Conservation (phyloP, 2,329 filamentous ascomycete species). For the Chaetoscypha palmicola region DNA sequence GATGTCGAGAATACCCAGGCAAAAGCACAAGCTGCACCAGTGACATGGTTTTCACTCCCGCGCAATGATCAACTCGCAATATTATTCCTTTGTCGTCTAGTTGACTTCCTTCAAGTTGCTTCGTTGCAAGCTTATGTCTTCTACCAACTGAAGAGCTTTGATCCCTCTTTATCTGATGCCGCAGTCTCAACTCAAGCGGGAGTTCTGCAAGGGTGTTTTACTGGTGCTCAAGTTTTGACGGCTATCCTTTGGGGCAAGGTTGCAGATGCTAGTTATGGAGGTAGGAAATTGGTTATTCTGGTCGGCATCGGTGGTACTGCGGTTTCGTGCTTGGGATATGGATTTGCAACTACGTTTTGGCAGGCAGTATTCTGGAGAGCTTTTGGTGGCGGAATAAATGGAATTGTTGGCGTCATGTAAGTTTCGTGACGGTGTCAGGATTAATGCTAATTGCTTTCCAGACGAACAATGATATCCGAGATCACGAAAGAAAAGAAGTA, state of each 20-base stretch:
- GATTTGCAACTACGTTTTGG: conserved; percentile 53
- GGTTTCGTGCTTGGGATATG: conserved; percentile 58
- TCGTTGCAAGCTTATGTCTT: conserved; percentile 61
- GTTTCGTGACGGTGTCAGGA: too few relatives aligned
- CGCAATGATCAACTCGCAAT: conserved; percentile 64
- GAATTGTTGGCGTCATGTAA: conserved; percentile 66
- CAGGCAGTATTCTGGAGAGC: conserved; percentile 52
- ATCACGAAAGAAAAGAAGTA: conserved; percentile 64
- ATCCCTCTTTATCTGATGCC: conserved; percentile 28
- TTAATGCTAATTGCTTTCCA: too few relatives aligned
- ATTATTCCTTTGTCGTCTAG: conserved; percentile 61
- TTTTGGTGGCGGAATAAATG: conserved; percentile 58
- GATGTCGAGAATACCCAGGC: too few relatives aligned
- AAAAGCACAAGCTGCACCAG: too few relatives aligned
- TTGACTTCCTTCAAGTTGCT: conserved; percentile 67
- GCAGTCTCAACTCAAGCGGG: conserved; percentile 57
- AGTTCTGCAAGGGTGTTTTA: conserved; percentile 57
- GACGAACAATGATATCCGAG: conserved; percentile 66
- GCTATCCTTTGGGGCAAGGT: conserved; percentile 61
- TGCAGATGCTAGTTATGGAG: conserved; percentile 48
- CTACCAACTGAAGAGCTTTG: conserved; percentile 62
- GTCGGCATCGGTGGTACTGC: conserved; percentile 56
- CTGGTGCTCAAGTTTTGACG: conserved; percentile 59
- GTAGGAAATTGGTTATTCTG: conserved; percentile 51
- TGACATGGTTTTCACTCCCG: conserved; percentile 65